Evolutionary conservation across 805 yeast genomes (phyloP).

Genomic region (Pichia phayaonensis): DNA sequence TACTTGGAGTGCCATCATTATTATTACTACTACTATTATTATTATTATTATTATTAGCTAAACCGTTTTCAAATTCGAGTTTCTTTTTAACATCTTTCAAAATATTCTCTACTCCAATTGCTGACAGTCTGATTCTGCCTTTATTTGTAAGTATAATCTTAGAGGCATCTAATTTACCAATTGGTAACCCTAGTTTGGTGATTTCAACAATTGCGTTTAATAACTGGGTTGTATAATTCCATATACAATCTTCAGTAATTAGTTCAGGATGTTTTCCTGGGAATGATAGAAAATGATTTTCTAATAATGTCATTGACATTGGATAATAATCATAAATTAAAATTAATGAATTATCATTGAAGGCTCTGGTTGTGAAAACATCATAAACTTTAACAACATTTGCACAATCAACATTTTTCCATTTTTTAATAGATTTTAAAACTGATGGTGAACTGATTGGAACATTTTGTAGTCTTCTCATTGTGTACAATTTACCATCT

Average conservation of each 20-base stretch:
- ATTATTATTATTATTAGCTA: conserved; percentile 14
- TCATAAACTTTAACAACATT: conserved; percentile 65
- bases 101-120: conserved; percentile 67
- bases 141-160: conserved; percentile 69
- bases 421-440: conserved; percentile 52
- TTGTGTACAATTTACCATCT: conserved; percentile 71
- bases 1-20: no score
- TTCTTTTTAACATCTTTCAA: conserved; percentile 31
- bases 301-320: conserved; percentile 59
- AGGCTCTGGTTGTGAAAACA: conserved; percentile 80
- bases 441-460: conserved; percentile 49
- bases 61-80: conserved; percentile 11
- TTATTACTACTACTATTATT: conserved; percentile 16
- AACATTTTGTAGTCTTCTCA: conserved; percentile 65
- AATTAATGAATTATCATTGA: conserved; percentile 71
- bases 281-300: conserved; percentile 48
- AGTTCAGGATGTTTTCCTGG: conserved; percentile 36
- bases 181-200: conserved; percentile 59
- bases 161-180: conserved; percentile 53
- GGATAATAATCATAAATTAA: conserved; percentile 85
- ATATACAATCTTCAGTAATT: conserved; percentile 57
- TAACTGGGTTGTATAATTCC: conserved; percentile 74
- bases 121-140: conserved; percentile 62
- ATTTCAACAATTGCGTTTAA: conserved; percentile 58
- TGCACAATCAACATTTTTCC: conserved; percentile 53